Percentiles rank a stretch among this genome's conserved stretches.
phyloP scores from a whole-genome alignment of 306 rosid species.

The Sindora glabra region DNA sequence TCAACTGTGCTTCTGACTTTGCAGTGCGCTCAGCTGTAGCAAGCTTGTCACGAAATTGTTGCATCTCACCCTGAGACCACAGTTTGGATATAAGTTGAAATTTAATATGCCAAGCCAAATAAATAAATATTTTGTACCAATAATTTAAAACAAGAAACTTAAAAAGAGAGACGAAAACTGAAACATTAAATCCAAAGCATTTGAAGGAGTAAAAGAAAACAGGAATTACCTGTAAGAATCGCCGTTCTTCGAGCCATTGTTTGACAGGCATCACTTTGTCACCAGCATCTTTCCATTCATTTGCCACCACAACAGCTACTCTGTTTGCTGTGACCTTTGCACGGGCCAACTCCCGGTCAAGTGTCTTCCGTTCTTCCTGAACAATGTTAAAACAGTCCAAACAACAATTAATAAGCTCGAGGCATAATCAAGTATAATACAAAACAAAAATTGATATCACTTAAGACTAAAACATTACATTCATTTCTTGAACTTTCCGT shows the following conservation, averaged over 20 bases:
- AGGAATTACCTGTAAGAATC: constrained; percentile 68
- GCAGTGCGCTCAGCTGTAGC: constrained; percentile 78
- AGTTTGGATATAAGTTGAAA: constrained; percentile 17
- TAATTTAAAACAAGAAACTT: neutral
- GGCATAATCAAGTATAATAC: constrained; percentile 2
- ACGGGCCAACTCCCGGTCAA: constrained; percentile 97
- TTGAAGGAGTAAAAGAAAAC: neutral
- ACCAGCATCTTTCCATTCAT: constrained; percentile 97
- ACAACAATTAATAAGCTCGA: constrained; percentile 13
- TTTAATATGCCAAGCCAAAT: neutral
- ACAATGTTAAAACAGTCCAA: constrained; percentile 18
- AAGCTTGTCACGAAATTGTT: constrained; percentile 94
- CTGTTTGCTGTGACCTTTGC: constrained; percentile 98
- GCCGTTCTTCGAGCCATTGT: constrained; percentile 98
- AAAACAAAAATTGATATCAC: constrained; percentile 6
- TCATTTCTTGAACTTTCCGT: constrained; percentile 98
- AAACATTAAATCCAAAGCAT: constrained; percentile 2
- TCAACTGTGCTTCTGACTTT: constrained; percentile 88
- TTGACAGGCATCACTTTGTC: constrained; percentile 99
- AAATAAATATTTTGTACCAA: neutral
- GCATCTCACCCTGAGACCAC: constrained; percentile 89
- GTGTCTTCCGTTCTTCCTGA: constrained; percentile 96
- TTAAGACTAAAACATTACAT: constrained; percentile 44
- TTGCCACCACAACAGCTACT: constrained; percentile 94
- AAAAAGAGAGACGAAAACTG: neutral